Evolutionary conservation across 1,284 basidiomycete species (phyloP), one percentile per base, ranked within the genome.

Genomic region (Puccinia polysora): DNA sequence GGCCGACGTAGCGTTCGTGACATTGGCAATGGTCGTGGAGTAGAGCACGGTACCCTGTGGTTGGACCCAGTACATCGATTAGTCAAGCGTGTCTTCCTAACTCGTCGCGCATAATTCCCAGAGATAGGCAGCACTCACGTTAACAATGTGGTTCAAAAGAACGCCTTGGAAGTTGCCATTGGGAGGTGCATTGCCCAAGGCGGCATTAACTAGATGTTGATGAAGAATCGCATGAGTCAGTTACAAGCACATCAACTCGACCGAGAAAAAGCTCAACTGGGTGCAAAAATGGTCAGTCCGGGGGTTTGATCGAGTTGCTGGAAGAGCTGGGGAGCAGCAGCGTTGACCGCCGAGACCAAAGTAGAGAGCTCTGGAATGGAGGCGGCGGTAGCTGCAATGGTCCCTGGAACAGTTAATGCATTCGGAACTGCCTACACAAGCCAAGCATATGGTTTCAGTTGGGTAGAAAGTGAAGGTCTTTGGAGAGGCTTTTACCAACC

Each of bases 31-130:
- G 18, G 81, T 73, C 2, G 85, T 83, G 0, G 87, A 87, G 81
- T 90, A 90, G 7, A 86, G 79, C 0, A 86, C 83, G 0, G 87
- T 84, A 40, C 86, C 88, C 67, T 70, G 56, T 3, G 34, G 4
- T 6, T 10, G 14, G 32, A 34, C 12, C 6, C 7, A 12, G 12
- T 0, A 0, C 8, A 25, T 23, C 38, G 25, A 18, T n/a, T 14
- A 0, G n/a, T 14, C 1, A 14, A 45, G 8, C 8, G 1, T 5
- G 36, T 30, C 2, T 12, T 32, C n/a, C 2, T 30, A 8, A 14
- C 15, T 4, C 23, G 23, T 15, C 25, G 47, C 7, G 15, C 14
- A 1, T 15, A 10, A 53, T 53, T 6, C 32, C 58, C 28, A 28
- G 25, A 0, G n/a, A n/a, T n/a, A 8, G 53, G 28, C 4, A 40